Evolutionary conservation across 768 basidiomycete genomes (phyloP).

Genomic region (Rhodocollybia butyracea): DNA sequence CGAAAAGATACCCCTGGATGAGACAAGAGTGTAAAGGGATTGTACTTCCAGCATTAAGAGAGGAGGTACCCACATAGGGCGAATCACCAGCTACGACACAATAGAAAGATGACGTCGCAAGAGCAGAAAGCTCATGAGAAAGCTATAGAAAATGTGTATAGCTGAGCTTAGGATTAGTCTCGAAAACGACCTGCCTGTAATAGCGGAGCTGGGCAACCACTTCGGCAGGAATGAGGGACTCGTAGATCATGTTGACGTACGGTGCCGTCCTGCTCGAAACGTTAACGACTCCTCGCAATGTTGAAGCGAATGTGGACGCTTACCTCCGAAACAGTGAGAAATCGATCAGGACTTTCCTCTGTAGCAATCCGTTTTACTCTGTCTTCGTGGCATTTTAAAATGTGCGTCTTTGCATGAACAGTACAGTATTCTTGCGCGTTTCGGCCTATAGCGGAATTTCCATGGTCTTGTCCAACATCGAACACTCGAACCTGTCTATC

Average conservation of each 20-base stretch:
- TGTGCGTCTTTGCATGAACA: slow-evolving; percentile 44
- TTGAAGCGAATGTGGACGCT: slow-evolving; percentile 19
- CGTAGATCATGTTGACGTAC: slow-evolving; percentile 88
- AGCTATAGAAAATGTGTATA: too few relatives aligned
- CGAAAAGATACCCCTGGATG: slow-evolving; percentile 73
- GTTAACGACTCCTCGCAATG: slow-evolving; percentile 2
- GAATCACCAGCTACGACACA: slow-evolving; percentile 77
- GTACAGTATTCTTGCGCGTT: slow-evolving; percentile 43
- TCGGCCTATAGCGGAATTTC: slow-evolving; percentile 32
- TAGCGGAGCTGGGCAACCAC: slow-evolving; percentile 68
- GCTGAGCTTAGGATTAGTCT: too few relatives aligned
- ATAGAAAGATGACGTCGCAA: slow-evolving; percentile 61
- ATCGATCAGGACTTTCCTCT: slow-evolving; percentile 73
- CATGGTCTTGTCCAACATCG: slow-evolving; percentile 51
- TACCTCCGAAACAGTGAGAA: slow-evolving; percentile 80
- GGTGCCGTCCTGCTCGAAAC: slow-evolving; percentile 63
- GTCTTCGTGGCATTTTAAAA: slow-evolving; percentile 66
- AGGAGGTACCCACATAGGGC: slow-evolving; percentile 54
- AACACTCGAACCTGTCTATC: slow-evolving; percentile 78
- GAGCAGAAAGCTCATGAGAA: slow-evolving; percentile 62
- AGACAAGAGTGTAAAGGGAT: background rate
- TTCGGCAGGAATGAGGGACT: slow-evolving; percentile 59
- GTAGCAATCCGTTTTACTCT: slow-evolving; percentile 74
- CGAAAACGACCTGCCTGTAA: too few relatives aligned
- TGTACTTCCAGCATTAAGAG: background rate